Conservation (phyloP, 441 rosid genomes). For the Gossypium laxum region DNA sequence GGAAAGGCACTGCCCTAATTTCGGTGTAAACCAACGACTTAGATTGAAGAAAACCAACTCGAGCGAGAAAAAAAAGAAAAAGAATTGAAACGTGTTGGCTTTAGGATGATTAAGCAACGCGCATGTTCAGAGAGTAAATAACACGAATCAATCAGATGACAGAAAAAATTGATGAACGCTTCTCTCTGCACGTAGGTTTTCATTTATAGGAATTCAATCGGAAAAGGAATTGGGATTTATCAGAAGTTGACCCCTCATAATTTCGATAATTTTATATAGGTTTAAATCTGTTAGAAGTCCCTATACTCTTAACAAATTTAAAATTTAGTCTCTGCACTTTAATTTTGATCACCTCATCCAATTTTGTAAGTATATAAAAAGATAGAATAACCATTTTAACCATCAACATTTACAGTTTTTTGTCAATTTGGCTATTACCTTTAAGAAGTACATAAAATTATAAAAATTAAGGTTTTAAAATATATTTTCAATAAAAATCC, state of each 20-base stretch:
- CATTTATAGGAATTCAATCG: neutral
- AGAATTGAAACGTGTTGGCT: neutral
- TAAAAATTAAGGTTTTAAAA: no score
- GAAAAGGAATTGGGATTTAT: neutral
- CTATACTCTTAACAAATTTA: no score
- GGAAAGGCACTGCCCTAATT: conserved; percentile 7
- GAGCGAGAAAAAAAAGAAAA: neutral
- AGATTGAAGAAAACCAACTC: neutral
- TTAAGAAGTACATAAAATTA: no score
- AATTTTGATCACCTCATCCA: no score
- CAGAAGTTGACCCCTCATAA: neutral
- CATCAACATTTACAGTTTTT: no score
- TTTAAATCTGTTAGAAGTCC: neutral
- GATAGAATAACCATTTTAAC: no score
- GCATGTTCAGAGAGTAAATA: neutral
- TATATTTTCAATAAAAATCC: no score
- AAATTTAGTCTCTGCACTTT: no score
- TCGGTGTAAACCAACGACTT: neutral
- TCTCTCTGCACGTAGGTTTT: neutral
- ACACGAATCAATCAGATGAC: neutral
- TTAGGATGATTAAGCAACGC: neutral
- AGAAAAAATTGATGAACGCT: neutral
- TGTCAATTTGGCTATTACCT: no score
- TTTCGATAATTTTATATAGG: neutral
- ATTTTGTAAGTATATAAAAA: no score